Percentiles rank a stretch among this genome's conserved stretches.
phyloP scores from a whole-genome alignment of 2,329 filamentous ascomycete genomes.

The Penicillium nordicum region DNA sequence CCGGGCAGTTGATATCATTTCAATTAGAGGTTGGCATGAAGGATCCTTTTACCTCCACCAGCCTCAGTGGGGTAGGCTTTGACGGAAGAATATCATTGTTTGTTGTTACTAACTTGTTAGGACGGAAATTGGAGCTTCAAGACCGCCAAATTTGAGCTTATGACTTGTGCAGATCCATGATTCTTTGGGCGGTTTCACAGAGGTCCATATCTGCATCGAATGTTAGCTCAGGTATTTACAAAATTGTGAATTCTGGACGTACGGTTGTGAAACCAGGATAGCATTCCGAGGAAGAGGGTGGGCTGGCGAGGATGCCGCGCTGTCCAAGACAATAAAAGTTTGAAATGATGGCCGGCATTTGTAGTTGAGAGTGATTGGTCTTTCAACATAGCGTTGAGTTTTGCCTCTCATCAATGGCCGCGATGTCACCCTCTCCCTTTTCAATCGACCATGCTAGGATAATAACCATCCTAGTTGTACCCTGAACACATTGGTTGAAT shows the following conservation, averaged over 20 bases:
- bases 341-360: conserved; percentile 3
- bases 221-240: conserved; percentile 9
- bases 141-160: not conserved
- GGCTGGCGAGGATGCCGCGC: not conserved
- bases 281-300: conserved; percentile 11
- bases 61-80: not conserved
- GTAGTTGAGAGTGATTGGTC: conserved; percentile 7
- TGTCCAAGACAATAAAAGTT: conserved; percentile 23
- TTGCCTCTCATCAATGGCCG: conserved; percentile 26
- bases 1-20: too few relatives aligned
- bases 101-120: not conserved
- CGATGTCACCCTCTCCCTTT: conserved; percentile 26
- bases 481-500: conserved; percentile 26
- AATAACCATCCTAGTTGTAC: conserved; percentile 24
- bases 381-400: conserved; percentile 13
- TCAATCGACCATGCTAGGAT: conserved; percentile 25
- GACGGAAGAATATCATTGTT: not conserved
- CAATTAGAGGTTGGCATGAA: too few relatives aligned
- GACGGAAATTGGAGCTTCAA: not conserved
- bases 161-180: not conserved
- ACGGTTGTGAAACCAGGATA: conserved; percentile 29
- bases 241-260: not conserved
- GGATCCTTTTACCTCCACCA: not conserved
- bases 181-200: conserved; percentile 18
- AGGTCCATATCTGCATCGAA: conserved; percentile 24